Base-by-base conservation (phyloP, 805 yeast genomes). In the Suhomyces sp. region DNA sequence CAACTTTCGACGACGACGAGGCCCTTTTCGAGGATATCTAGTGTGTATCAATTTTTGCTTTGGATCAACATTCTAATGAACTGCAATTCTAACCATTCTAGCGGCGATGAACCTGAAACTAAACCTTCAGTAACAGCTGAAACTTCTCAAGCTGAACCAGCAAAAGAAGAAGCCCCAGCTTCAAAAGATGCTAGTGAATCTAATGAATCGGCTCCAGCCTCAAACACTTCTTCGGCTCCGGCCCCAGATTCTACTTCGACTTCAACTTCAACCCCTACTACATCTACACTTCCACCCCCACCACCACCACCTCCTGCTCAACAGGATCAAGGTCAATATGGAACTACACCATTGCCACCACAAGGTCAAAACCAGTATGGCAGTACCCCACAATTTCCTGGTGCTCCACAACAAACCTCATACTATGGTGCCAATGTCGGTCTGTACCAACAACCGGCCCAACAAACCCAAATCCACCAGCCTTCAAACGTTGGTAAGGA, bases 1-100 rank as follows among this genome's bases (percentile, higher is more conserved):
- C 38, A 18, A 15, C 40, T 29, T 76, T 83, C 42, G 95, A 88
- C 65, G 96, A 88, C 67, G 97, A 90, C 65, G 96, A 88, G 60
- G 91, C 87, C 53, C 81, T 85, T 60, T 90, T 90, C 63, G 95
- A 88, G 65, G 96, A 90, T 60, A 86, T 90, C 65, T 90, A 90
- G 65, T 65, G 53, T 35, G 59, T 56, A 26, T 16, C 18, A 28
- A 6, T 5, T 11, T 14, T n/a, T n/a, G 18, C 12, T 19, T 18
- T 16, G 21, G 8, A 23, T 15, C 14, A 14, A 10, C 18, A 13
- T 8, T 25, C 21, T 17, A 14, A 18, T 15, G 25, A 19, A 30
- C 14, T 16, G 25, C 18, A 15, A 19, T 36, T 16, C 40, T 36
- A 36, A 36, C 40, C 19, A 29, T 31, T 31, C 26, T 31, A 39